These are phyloP conservation scores for Rubroboletus satanas DNA, from an alignment of 768 basidiomycete species.

Conservation along the genomic window DNA sequence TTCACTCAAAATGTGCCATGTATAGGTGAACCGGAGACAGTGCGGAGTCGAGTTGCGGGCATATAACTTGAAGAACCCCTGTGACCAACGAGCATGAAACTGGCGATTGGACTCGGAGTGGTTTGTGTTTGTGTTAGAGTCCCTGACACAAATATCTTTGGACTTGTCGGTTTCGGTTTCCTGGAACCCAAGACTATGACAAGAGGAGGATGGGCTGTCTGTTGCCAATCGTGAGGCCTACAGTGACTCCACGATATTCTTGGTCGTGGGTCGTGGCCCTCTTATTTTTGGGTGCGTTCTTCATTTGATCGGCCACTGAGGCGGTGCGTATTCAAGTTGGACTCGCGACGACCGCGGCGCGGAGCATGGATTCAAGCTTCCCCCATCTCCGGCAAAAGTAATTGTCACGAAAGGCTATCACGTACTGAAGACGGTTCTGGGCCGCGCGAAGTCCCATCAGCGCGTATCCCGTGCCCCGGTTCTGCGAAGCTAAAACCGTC, in stretches of 20 bases:
- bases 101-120: no score
- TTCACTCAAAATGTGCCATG: no score
- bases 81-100: no score
- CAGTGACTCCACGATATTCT: background rate
- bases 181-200: background rate
- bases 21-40: no score
- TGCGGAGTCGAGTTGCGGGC: no score
- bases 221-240: background rate
- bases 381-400: background rate
- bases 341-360: background rate
- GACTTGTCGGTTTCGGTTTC: background rate
- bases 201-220: background rate
- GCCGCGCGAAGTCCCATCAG: background rate
- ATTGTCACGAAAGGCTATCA: background rate
- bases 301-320: background rate
- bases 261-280: background rate
- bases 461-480: background rate
- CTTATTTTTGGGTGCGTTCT: background rate
- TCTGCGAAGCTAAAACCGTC: background rate
- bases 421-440: background rate
- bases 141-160: background rate
- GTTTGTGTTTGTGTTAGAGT: background rate
- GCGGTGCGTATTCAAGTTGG: background rate
- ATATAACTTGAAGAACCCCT: no score
- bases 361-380: background rate